Evolutionary conservation across 2,329 filamentous ascomycete genomes (phyloP).

Genomic region (Plectosphaerella cucumerina): DNA sequence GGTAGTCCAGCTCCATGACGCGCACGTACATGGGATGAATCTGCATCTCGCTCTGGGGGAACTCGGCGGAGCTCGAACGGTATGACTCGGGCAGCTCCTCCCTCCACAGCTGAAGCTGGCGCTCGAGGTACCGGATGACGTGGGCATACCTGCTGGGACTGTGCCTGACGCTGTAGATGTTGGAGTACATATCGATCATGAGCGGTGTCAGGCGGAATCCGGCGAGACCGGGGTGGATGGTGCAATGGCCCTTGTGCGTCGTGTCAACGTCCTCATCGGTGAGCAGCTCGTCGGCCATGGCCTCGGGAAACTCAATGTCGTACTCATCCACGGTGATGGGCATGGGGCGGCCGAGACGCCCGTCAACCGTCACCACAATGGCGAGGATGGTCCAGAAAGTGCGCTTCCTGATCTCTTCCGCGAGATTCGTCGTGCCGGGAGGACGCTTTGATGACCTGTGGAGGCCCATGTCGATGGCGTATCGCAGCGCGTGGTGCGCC

Average conservation of each 20-base stretch:
- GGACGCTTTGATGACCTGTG: slow-evolving; percentile 62
- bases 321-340: slow-evolving; percentile 70
- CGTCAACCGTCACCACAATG: slow-evolving; percentile 64
- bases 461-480: slow-evolving; percentile 71
- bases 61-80: slow-evolving; percentile 31
- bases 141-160: slow-evolving; percentile 60
- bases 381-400: slow-evolving; percentile 71
- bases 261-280: slow-evolving; percentile 60
- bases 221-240: slow-evolving; percentile 62
- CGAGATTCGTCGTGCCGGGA: slow-evolving; percentile 47
- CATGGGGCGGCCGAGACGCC: slow-evolving; percentile 75
- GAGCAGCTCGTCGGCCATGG: slow-evolving; percentile 67
- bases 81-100: slow-evolving; percentile 61
- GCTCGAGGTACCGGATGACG: slow-evolving; percentile 62
- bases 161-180: slow-evolving; percentile 67
- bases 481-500: slow-evolving; percentile 57
- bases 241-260: slow-evolving; percentile 53
- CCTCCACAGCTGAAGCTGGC: slow-evolving; percentile 58
- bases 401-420: slow-evolving; percentile 72
- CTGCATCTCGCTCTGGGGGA: slow-evolving; percentile 32
- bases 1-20: slow-evolving; percentile 52
- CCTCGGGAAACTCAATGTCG: slow-evolving; percentile 71
- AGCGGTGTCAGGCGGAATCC: slow-evolving; percentile 62
- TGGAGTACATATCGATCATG: slow-evolving; percentile 70
- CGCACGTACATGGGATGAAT: slow-evolving; percentile 52